Base-by-base conservation (phyloP, 495 filamentous ascomycete species). In the Neurospora sp. region DNA sequence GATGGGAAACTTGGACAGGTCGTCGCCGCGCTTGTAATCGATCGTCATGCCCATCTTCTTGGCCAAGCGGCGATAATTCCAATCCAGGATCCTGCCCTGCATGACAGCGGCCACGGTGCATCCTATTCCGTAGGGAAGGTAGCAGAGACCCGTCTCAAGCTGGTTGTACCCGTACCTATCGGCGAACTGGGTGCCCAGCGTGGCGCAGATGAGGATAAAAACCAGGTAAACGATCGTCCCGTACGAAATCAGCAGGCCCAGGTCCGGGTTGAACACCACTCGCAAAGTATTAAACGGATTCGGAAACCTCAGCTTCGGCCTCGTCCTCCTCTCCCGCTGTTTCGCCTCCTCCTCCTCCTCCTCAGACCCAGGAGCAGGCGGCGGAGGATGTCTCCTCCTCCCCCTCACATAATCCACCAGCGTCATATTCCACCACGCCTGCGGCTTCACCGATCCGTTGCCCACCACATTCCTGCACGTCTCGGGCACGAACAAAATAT, bases 391-490 rank as follows among this genome's bases (percentile, higher is more conserved):
- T 22, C 39, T 31, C 35, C 39, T 31, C 12, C 40, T 70, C 6
- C 69, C 22, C 39, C 18, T 46, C 3, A 44, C 9, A 69, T 81
- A 83, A 46, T 86, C 85, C n/a, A 87, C 3, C 2, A 83, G 69
- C 0, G 84, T 84, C 79, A 83, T 85, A 75, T 89, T 90, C 84
- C 86, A 85, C 0, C 85, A 83, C 73, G 79, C 84, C 3, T 88
- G 80, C 0, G 86, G 86, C 1, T 89, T 83, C 27, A 3, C 2
- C 22, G 22, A 3, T 86, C 92, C 92, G 78, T 93, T 90, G 0
- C 90, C 91, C 0, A 94, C 92, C 5, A 94, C 86, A 16, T 87
- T 89, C 9, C 92, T 84, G 71, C 85, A 87, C 6, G 91, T 94
- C 80, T 93, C 92, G 3, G 91, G 91, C 18, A 92, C 83, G 11